These are phyloP conservation scores for Trichosporon asahii DNA, from an alignment of 1,284 basidiomycete genomes.

Conservation along the genomic window DNA sequence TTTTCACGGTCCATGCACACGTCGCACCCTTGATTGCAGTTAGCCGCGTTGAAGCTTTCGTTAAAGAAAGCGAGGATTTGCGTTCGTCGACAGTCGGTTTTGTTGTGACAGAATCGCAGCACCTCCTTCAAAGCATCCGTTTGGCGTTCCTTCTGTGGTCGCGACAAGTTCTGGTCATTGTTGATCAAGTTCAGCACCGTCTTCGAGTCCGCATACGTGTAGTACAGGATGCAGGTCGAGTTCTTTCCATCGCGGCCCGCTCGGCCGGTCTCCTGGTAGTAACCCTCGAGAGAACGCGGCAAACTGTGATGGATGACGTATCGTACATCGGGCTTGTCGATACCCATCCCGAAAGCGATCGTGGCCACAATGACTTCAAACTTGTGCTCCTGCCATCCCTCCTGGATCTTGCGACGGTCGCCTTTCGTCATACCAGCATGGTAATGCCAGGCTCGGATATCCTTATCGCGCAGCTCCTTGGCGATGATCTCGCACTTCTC, in stretches of 20 bases:
- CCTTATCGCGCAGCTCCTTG: conserved; percentile 58
- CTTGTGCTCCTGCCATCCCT: conserved; percentile 70
- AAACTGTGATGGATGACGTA: conserved; percentile 72
- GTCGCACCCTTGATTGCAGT: conserved; percentile 50
- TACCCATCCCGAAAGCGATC: conserved; percentile 96
- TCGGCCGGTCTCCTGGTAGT: conserved; percentile 81
- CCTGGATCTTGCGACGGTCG: conserved; percentile 66
- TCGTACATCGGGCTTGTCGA: conserved; percentile 74
- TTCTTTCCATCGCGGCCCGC: conserved; percentile 72
- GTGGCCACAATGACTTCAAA: conserved; percentile 89
- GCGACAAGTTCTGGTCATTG: conserved; percentile 54
- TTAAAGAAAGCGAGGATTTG: conserved; percentile 64
- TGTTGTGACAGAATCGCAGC: conserved; percentile 72
- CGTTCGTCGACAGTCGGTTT: conserved; percentile 78
- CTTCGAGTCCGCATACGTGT: conserved; percentile 56
- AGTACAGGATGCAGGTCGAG: conserved; percentile 66
- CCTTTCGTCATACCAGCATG: conserved; percentile 72
- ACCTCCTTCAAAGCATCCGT: conserved; percentile 60
- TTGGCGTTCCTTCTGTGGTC: conserved; percentile 61
- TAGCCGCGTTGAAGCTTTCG: conserved; percentile 46
- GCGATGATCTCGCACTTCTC: conserved; percentile 77
- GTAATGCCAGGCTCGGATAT: conserved; percentile 72
- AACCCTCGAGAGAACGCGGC: conserved; percentile 67
- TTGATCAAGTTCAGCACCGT: conserved; percentile 59
- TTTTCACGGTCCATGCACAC: conserved; percentile 43